Evolutionary conservation across 768 basidiomycete species (phyloP), one percentile per base, ranked within the genome.

Genomic region (Auricularia cornea): DNA sequence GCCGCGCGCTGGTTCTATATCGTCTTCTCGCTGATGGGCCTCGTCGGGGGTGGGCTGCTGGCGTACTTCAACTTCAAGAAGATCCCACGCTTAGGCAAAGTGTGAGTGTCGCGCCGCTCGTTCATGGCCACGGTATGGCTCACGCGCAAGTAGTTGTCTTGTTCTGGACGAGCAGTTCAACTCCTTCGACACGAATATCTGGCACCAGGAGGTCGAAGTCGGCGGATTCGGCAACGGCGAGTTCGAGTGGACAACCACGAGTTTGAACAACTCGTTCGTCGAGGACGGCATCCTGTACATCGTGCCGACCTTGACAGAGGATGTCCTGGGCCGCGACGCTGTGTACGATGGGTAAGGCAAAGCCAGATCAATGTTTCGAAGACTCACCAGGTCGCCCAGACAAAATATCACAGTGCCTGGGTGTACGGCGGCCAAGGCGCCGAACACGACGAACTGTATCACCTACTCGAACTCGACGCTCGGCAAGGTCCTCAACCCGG

Each of bases 211-310:
- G 69, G 83, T 92, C 35, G 85, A 86, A 66, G 81, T 93, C 74
- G 87, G 89, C 64, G 93, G 93, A 3, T 94, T 85, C 69, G 90
- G 92, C 11, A 90, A 87, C 63, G 85, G 84, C 33, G 83, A 93
- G 72, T 94, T 94, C 70, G 87, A 91, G 68, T 93, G 92, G 90
- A 86, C 91, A 0, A 93, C 90, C 0, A 73, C 77, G 3, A 86
- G 85, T 4, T 67, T 77, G 11, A 87, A 85, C 74, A 92, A 91
- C 71, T 88, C 88, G 2, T 93, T 86, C 75, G 79, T 94, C 33
- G 72, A 83, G 52, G 79, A 92, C 69, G 88, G 87, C 3, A 78
- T 79, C 44, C 83, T 95, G 41, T 92, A 93, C 76, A 82, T 96
- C 68, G 85, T 91, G 5, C 93, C 93, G 8, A 95, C 93, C 2